Conservation (phyloP, 2,329 filamentous ascomycete genomes). For the Diaporthe ilicicola region DNA sequence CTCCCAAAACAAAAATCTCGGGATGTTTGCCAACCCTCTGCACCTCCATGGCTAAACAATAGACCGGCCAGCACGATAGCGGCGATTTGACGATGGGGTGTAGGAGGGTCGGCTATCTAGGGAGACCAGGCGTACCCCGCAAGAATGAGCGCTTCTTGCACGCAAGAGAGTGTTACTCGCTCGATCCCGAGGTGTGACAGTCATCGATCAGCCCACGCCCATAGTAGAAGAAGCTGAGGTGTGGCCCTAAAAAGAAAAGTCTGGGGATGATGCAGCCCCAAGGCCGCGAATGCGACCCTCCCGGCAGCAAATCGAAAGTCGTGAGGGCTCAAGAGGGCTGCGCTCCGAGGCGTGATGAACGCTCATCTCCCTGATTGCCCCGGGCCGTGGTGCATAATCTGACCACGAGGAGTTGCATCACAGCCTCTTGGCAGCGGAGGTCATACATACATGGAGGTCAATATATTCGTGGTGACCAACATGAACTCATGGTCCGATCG, state of each 20-base stretch:
- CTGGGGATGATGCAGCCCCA: neutral
- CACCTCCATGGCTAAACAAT: slow-evolving; percentile 7
- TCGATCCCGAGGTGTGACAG: slow-evolving; percentile 22
- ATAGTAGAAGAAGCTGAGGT: neutral
- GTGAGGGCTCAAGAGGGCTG: neutral
- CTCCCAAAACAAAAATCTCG: neutral
- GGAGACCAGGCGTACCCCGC: slow-evolving; percentile 3
- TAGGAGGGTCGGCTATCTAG: slow-evolving; percentile 24
- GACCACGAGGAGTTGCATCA: slow-evolving; percentile 2
- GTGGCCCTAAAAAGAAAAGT: neutral
- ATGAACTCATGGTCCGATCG: slow-evolving; percentile 18
- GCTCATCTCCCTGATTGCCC: neutral
- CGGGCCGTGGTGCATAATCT: neutral
- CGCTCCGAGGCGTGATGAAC: neutral
- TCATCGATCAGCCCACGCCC: neutral
- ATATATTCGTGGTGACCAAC: neutral
- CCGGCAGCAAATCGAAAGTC: neutral
- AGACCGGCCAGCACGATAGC: neutral
- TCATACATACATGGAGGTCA: neutral
- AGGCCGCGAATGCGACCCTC: neutral
- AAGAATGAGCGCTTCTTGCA: neutral
- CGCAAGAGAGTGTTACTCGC: neutral
- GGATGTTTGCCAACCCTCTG: neutral
- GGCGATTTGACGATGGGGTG: neutral
- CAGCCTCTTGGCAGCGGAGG: slow-evolving; percentile 5